Percentiles rank a stretch among this genome's conserved stretches.
Evolutionary conservation across 31 red algal genomes (phyloP).

Genomic region (Porphyra umbilicalis): DNA sequence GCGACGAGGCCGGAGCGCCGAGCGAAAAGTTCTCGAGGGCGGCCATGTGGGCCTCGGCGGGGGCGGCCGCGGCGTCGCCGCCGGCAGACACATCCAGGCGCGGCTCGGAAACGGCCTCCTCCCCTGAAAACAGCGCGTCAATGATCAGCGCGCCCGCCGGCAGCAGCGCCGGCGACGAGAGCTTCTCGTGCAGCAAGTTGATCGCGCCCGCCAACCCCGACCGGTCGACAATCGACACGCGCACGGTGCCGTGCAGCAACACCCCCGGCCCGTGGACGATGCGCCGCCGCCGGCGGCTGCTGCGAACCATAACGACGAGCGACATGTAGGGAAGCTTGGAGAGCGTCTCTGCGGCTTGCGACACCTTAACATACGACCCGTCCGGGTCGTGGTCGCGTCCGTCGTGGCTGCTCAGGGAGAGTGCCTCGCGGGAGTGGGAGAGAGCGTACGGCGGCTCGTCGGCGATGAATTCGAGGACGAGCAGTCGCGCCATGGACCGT

Average conservation of each 20-base stretch:
- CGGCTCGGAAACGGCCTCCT: background rate
- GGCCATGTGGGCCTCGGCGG: background rate
- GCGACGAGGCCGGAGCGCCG: background rate
- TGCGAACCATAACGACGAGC: constrained; percentile 23
- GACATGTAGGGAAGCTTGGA: constrained; percentile 68
- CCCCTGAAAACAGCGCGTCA: constrained; percentile 40
- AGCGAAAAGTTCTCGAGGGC: background rate
- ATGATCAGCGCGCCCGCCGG: constrained; percentile 62
- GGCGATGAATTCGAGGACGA: constrained; percentile 67
- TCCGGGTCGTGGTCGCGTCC: background rate
- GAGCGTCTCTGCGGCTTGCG: constrained; percentile 35
- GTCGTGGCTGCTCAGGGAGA: background rate
- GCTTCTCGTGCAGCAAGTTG: constrained; percentile 59
- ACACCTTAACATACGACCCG: constrained; percentile 25
- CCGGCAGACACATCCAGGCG: too few species aligned
- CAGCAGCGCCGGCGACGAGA: constrained; percentile 55
- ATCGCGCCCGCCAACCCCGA: constrained; percentile 68
- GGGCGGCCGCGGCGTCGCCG: background rate
- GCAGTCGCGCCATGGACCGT: constrained; percentile 46
- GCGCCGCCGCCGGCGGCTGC: constrained; percentile 4
- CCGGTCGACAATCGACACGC: constrained; percentile 73
- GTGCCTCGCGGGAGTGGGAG: constrained; percentile 45
- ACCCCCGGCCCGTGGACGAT: constrained; percentile 65
- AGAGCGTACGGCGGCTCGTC: constrained; percentile 65
- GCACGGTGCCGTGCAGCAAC: constrained; percentile 55